Evolutionary conservation across 164 flowering plant species (phyloP).

Genomic region (Tetracentron sinense): DNA sequence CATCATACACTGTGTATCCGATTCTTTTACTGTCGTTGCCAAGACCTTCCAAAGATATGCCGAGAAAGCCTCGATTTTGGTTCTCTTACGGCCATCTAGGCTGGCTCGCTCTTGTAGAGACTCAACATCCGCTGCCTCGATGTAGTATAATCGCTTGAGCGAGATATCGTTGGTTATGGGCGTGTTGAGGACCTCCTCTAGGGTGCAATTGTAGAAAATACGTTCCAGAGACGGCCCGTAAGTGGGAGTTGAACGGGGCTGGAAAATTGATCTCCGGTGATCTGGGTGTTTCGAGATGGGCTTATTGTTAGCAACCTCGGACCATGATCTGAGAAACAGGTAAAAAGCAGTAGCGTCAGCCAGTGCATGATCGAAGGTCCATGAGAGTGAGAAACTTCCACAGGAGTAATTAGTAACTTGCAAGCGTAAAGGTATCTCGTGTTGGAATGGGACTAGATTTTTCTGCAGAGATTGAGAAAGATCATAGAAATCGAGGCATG

Average conservation of each 20-base stretch:
- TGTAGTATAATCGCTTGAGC: constrained; percentile 4
- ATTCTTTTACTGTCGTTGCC: not conserved
- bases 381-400: no score
- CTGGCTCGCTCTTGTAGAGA: constrained; percentile 5
- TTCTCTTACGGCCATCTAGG: not conserved
- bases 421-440: not conserved
- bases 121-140: constrained; percentile 5
- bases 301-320: not conserved
- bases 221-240: not conserved
- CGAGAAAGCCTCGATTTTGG: constrained; percentile 10
- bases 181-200: constrained; percentile 4
- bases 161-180: constrained; percentile 5
- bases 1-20: constrained; percentile 1
- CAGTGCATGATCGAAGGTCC: no score
- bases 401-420: no score
- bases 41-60: constrained; percentile 11
- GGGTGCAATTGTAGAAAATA: not conserved
- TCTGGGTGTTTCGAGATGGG: not conserved
- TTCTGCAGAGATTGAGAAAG: not conserved
- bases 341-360: not conserved
- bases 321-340: not conserved
- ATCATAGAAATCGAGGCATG: not conserved
- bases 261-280: not conserved
- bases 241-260: not conserved
- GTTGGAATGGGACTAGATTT: not conserved